A percentile compares a stretch with the other conserved stretches of the same genome.
These are phyloP conservation scores for Sordariomycetes sp. DNA, from an alignment of 2,329 filamentous ascomycete species.

Conservation along the genomic window DNA sequence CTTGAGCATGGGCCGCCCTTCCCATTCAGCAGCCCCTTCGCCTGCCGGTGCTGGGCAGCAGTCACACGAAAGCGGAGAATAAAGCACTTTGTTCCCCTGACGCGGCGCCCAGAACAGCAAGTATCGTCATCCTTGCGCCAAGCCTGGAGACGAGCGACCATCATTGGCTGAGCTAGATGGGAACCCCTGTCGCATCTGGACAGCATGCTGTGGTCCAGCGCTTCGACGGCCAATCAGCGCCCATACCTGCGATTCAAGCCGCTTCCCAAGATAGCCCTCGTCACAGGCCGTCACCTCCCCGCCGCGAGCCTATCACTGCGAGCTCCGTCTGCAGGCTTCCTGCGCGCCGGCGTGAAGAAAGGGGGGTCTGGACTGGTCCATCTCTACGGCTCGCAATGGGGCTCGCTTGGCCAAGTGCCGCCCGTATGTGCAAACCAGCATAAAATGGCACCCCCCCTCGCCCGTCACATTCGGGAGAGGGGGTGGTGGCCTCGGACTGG, in stretches of 20 bases:
- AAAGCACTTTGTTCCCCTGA: background rate
- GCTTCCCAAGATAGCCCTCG: slow-evolving; percentile 2
- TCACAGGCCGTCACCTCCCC: background rate
- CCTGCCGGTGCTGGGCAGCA: background rate
- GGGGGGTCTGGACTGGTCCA: background rate
- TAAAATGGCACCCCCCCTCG: slow-evolving; percentile 4
- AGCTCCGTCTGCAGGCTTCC: background rate
- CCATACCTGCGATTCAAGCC: background rate
- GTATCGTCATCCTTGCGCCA: background rate
- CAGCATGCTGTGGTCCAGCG: background rate
- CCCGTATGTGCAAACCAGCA: background rate
- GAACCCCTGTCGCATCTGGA: background rate
- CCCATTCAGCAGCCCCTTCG: background rate
- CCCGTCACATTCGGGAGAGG: background rate
- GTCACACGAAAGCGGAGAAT: background rate
- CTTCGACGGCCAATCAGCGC: slow-evolving; percentile 2
- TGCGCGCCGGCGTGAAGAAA: background rate
- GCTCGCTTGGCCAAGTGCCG: background rate
- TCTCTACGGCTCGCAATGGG: background rate
- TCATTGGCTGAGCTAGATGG: background rate
- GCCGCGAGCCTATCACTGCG: background rate
- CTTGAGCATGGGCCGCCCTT: background rate
- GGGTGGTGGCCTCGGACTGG: background rate
- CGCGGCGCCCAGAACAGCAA: background rate
- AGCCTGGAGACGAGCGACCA: background rate